Conservation (phyloP, 2,329 filamentous ascomycete species). For the Amauroascus niger region DNA sequence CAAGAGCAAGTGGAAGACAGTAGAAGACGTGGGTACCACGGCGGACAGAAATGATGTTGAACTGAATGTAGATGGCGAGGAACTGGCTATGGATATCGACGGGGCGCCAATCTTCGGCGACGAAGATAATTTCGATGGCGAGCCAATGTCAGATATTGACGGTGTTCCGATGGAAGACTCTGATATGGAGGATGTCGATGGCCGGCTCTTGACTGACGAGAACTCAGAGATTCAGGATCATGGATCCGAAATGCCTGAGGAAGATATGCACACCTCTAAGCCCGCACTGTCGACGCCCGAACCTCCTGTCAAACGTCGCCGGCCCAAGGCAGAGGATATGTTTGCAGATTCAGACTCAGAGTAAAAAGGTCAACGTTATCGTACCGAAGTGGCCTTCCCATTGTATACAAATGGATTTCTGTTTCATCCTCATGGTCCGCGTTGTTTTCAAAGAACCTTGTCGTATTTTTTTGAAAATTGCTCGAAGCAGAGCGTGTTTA, state of each 20-base stretch:
- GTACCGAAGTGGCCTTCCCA: no score
- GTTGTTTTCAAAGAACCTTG: no score
- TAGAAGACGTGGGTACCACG: conserved; percentile 32
- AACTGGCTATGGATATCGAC: conserved; percentile 28
- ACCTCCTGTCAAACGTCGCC: conserved; percentile 43
- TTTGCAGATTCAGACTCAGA: conserved; percentile 66
- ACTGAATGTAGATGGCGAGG: conserved; percentile 13
- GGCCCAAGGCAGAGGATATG: conserved; percentile 74
- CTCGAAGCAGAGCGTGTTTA: no score
- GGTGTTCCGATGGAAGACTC: conserved; percentile 41
- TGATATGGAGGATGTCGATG: conserved; percentile 43
- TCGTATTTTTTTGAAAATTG: no score
- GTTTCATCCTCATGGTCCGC: no score
- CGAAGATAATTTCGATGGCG: conserved; percentile 36
- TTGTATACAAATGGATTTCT: background rate
- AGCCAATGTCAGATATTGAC: conserved; percentile 37
- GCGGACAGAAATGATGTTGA: conserved; percentile 9
- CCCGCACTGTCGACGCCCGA: conserved; percentile 22
- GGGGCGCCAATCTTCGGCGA: conserved; percentile 29
- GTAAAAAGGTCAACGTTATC: conserved; percentile 12
- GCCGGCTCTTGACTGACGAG: conserved; percentile 37
- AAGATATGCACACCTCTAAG: conserved; percentile 18
- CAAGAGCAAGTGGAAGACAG: conserved; percentile 40
- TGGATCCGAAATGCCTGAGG: conserved; percentile 15
- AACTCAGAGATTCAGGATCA: conserved; percentile 27